Evolutionary conservation across 2,329 filamentous ascomycete genomes (phyloP).

Genomic region (Paecilomyces niveus): DNA sequence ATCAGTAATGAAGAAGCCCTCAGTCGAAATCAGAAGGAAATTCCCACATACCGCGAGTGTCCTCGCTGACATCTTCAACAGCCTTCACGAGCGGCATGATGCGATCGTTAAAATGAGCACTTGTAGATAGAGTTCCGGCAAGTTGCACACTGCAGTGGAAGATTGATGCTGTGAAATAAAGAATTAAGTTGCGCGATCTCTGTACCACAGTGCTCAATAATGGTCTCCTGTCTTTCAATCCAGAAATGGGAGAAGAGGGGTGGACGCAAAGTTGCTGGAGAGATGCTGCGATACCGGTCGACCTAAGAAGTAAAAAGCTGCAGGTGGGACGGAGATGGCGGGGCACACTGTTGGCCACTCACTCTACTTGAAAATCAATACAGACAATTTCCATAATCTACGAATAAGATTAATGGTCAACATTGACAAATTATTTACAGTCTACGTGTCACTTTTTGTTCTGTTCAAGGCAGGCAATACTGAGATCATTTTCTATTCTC

Average conservation of each 20-base stretch:
- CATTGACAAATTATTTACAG: not conserved
- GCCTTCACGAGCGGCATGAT: constrained; percentile 35
- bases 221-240: not conserved
- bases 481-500: not conserved
- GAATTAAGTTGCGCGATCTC: not conserved
- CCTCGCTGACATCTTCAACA: constrained; percentile 35
- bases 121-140: not conserved
- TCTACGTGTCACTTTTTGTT: not conserved
- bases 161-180: not conserved
- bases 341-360: not conserved
- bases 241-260: not conserved
- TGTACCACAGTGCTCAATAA: not conserved
- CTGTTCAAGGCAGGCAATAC: not conserved
- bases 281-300: not conserved
- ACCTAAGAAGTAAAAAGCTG: not conserved
- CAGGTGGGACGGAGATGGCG: not conserved
- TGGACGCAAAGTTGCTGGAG: not conserved
- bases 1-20: not conserved
- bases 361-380: not conserved
- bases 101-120: constrained; percentile 1
- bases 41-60: constrained; percentile 35
- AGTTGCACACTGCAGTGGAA: not conserved
- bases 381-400: not conserved
- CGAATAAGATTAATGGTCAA: not conserved
- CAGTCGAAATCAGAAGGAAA: not conserved